phyloP scores from a whole-genome alignment of 371 early-diverging fungal species.

The Mortierella sp. region DNA sequence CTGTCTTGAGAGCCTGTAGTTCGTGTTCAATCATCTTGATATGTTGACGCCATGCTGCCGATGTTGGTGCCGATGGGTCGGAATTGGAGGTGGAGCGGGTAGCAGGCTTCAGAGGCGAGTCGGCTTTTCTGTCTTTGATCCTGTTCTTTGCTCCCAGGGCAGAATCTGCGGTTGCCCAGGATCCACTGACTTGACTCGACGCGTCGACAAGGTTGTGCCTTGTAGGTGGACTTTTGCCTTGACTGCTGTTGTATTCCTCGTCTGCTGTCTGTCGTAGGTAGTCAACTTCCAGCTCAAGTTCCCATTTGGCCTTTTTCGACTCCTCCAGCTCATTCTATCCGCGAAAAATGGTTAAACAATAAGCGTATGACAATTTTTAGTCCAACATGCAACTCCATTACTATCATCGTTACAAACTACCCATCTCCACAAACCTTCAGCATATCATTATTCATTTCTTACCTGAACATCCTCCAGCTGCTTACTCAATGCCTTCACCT shows the following conservation, averaged over 20 bases:
- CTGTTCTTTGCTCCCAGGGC: background rate
- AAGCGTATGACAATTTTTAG: background rate
- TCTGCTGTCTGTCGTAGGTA: background rate
- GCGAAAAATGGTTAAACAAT: background rate
- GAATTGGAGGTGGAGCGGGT: background rate
- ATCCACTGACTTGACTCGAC: conserved; percentile 33
- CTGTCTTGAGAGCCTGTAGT: conserved; percentile 26
- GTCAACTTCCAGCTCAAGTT: conserved; percentile 10
- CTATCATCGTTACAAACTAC: background rate
- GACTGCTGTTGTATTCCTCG: background rate
- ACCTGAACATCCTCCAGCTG: conserved; percentile 27
- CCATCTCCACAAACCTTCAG: background rate
- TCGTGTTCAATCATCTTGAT: conserved; percentile 40
- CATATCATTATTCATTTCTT: background rate
- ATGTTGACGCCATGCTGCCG: conserved; percentile 24
- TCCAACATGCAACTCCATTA: background rate
- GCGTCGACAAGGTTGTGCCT: conserved; percentile 22
- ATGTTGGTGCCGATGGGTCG: background rate
- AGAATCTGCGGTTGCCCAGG: conserved; percentile 26
- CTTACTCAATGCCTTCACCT: conserved; percentile 7
- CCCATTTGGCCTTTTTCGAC: background rate
- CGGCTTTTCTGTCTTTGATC: background rate
- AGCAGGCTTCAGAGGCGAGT: background rate
- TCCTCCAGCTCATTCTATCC: background rate
- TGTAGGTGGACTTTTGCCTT: background rate